Evolutionary conservation across 2,329 filamentous ascomycete genomes (phyloP), one percentile per base, ranked within the genome.

Genomic region (Cercospora canescens): DNA sequence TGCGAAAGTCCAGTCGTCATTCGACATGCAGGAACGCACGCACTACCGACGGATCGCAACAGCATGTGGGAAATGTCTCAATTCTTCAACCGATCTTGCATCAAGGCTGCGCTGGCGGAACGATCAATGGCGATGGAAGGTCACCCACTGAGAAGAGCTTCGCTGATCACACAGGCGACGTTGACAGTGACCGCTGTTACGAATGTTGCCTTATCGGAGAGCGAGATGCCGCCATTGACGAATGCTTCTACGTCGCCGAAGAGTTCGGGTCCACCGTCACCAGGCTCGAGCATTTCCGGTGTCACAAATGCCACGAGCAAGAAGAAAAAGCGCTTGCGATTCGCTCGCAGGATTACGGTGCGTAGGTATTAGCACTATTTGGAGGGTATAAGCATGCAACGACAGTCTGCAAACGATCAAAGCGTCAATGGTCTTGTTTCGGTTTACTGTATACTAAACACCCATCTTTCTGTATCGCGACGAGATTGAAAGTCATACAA

Each of bases 11-110:
- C 65, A 2, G 39, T 57, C 6, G 62, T 67, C 41, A 58, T 70
- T 21, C 57, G 60, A 56, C 66, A 68, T 58, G 57, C 55, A 39
- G 65, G 68, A 21, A 70, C 68, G 11, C 68, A 69, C 41, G 63
- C 67, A 14, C 56, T 67, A 3, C 67, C 66, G 3, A 68, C 68
- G 4, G 64, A 68, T 12, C 58, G 60, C n/a, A 60, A 52, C 8
- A 67, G 62, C 28, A 55, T 70, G 58, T 65, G 60, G 34, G 59
- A 68, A 6, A 68, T 70, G 59, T 56, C 64, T 1, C 37, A 35
- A 24, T 70, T 70, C 39, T 63, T 67, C 34, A 59, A 64, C 11
- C 65, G 60, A 37, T 54, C 67, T 12, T 65, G 65, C 12, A 54
- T 58, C 18, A 60, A 60, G 21, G 60, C 61, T 30, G 35, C 39